phyloP scores from a whole-genome alignment of 352 stramenopile genomes.

The Pythium utonaiense region DNA sequence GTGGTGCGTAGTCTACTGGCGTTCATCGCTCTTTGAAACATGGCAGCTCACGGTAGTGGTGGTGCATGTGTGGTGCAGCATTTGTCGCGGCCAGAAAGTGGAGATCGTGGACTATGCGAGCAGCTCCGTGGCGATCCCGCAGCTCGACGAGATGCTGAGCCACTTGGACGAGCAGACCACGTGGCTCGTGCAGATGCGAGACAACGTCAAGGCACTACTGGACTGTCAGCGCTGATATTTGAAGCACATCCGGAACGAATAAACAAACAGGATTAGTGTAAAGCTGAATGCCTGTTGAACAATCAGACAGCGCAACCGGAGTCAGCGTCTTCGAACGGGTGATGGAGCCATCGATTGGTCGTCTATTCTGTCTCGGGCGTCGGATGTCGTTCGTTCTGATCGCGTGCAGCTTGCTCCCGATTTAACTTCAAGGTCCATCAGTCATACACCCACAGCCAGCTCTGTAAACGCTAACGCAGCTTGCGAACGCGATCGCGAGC shows the following conservation, averaged over 20 bases:
- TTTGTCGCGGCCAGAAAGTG: constrained; percentile 69
- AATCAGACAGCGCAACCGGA: no score
- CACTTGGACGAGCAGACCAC: constrained; percentile 62
- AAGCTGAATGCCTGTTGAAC: no score
- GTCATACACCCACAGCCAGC: neutral
- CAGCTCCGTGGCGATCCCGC: constrained; percentile 61
- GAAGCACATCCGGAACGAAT: neutral
- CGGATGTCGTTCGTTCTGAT: neutral
- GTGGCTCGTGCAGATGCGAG: constrained; percentile 61
- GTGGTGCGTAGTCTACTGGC: constrained; percentile 41
- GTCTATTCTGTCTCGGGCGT: neutral
- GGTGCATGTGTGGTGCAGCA: no score
- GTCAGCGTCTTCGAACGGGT: neutral
- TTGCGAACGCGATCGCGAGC: no score
- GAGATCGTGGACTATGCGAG: constrained; percentile 78
- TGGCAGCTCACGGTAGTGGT: no score
- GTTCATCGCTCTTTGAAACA: no score
- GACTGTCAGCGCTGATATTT: constrained; percentile 39
- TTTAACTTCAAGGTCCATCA: neutral
- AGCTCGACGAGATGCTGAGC: constrained; percentile 75
- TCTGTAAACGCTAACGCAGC: neutral
- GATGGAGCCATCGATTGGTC: neutral
- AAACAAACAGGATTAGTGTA: neutral
- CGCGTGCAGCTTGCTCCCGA: neutral
- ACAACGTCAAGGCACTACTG: constrained; percentile 71